These are phyloP conservation scores for Aureobasidium sp. DNA, from an alignment of 2,329 filamentous ascomycete species.

Conservation along the genomic window DNA sequence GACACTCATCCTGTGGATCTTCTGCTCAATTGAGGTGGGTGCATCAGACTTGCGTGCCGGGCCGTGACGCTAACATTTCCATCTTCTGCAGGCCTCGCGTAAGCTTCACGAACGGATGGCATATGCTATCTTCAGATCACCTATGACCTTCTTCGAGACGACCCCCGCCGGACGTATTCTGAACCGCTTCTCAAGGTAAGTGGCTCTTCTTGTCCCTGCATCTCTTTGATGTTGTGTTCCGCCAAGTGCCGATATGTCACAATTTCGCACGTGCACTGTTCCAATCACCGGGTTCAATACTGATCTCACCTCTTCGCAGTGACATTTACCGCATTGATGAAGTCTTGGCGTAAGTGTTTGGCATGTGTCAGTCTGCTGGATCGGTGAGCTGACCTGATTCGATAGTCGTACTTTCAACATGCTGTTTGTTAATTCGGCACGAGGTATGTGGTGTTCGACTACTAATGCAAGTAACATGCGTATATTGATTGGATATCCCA, in stretches of 20 bases:
- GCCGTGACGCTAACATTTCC: conserved; percentile 18
- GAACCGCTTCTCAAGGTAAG: conserved; percentile 86
- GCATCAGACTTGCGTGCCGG: conserved; percentile 9
- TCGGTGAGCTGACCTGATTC: conserved; percentile 22
- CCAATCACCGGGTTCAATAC: conserved; percentile 1
- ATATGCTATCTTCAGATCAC: conserved; percentile 90
- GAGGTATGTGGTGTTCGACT: conserved; percentile 33
- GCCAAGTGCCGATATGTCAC: neutral
- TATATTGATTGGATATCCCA: conserved; percentile 23
- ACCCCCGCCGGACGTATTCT: conserved; percentile 93
- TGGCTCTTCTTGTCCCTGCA: conserved; percentile 11
- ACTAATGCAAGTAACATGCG: conserved; percentile 8
- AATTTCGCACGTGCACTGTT: neutral
- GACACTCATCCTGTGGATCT: conserved; percentile 95
- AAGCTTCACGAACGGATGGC: conserved; percentile 98
- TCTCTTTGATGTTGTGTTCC: neutral
- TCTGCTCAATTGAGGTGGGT: conserved; percentile 91
- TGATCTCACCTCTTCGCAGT: conserved; percentile 32
- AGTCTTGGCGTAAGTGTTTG: conserved; percentile 60
- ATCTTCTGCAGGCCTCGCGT: conserved; percentile 60
- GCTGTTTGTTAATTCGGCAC: conserved; percentile 47
- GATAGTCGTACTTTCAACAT: conserved; percentile 83
- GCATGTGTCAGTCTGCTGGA: conserved; percentile 11
- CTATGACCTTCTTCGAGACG: conserved; percentile 98
- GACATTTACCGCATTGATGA: conserved; percentile 81